These are phyloP conservation scores for Salix arbutifolia DNA, from an alignment of 345 rosid species.

Conservation along the genomic window DNA sequence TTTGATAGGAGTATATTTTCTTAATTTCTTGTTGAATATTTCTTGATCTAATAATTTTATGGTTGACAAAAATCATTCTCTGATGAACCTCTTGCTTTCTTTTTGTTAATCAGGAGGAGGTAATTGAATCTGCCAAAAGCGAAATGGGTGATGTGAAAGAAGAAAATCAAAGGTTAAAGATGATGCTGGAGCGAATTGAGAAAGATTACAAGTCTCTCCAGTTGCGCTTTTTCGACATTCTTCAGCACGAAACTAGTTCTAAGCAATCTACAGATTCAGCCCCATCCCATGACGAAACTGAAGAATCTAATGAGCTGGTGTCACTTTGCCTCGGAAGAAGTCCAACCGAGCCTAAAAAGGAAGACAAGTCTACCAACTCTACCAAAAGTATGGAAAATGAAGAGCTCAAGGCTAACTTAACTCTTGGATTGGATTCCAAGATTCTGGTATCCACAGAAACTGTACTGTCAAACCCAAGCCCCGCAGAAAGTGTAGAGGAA, in stretches of 20 bases:
- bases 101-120: slow-evolving; percentile 28
- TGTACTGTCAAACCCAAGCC: slow-evolving; percentile 26
- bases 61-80: no score
- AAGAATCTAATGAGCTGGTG: slow-evolving; percentile 51
- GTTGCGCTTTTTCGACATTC: slow-evolving; percentile 51
- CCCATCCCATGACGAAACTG: slow-evolving; percentile 16
- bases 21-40: no score
- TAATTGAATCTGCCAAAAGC: slow-evolving; percentile 55
- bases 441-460: slow-evolving; percentile 19
- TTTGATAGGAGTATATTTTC: no score
- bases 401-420: slow-evolving; percentile 45
- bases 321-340: slow-evolving; percentile 76
- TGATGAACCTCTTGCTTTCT: not conserved
- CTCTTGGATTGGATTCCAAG: slow-evolving; percentile 49
- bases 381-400: slow-evolving; percentile 27
- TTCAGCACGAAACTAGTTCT: slow-evolving; percentile 34
- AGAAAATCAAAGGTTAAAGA: slow-evolving; percentile 65
- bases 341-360: slow-evolving; percentile 29
- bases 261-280: slow-evolving; percentile 19
- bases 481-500: slow-evolving; percentile 33
- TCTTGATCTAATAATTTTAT: no score
- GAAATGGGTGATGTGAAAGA: slow-evolving; percentile 71
- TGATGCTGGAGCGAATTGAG: slow-evolving; percentile 48
- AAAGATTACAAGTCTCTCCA: slow-evolving; percentile 64
- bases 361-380: slow-evolving; percentile 26